Evolutionary conservation across 2,329 filamentous ascomycete species (phyloP).

Genomic region (Xylaria sp.): DNA sequence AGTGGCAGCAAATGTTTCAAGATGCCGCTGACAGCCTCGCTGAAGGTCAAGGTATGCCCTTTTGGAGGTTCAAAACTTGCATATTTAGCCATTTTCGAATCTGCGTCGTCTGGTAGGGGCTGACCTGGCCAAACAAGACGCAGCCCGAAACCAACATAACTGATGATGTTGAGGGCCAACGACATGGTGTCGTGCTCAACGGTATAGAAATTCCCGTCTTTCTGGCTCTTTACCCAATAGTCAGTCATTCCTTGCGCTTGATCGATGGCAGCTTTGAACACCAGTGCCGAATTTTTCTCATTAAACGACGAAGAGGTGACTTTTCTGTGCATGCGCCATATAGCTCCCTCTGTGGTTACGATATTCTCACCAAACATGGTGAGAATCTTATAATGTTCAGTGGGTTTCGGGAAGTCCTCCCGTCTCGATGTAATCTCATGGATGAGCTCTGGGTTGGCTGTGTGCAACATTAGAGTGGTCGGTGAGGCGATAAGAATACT

Average conservation of each 20-base stretch:
- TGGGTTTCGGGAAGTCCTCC: slow-evolving; percentile 78
- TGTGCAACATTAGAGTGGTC: slow-evolving; percentile 62
- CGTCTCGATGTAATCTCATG: slow-evolving; percentile 72
- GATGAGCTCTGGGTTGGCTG: slow-evolving; percentile 72
- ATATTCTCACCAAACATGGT: slow-evolving; percentile 78
- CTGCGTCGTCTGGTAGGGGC: slow-evolving; percentile 55
- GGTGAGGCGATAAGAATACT: slow-evolving; percentile 72
- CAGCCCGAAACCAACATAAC: slow-evolving; percentile 78
- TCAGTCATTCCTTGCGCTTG: slow-evolving; percentile 73
- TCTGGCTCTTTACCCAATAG: slow-evolving; percentile 62
- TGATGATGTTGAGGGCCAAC: slow-evolving; percentile 65
- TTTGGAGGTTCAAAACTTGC: slow-evolving; percentile 57
- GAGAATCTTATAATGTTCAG: slow-evolving; percentile 68
- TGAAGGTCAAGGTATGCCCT: slow-evolving; percentile 73
- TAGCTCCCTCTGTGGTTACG: slow-evolving; percentile 73
- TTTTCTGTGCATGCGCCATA: slow-evolving; percentile 80
- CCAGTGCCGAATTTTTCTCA: slow-evolving; percentile 77
- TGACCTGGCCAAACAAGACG: slow-evolving; percentile 72
- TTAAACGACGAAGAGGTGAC: slow-evolving; percentile 78
- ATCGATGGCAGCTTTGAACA: slow-evolving; percentile 70
- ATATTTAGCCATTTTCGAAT: slow-evolving; percentile 60
- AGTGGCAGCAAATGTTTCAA: slow-evolving; percentile 72
- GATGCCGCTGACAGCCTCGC: slow-evolving; percentile 68
- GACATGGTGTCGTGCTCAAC: slow-evolving; percentile 74
- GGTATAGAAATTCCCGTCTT: slow-evolving; percentile 62